Evolutionary conservation across 352 stramenopile species (phyloP), one percentile per base, ranked within the genome.

Genomic region (Pythium apleroticum): DNA sequence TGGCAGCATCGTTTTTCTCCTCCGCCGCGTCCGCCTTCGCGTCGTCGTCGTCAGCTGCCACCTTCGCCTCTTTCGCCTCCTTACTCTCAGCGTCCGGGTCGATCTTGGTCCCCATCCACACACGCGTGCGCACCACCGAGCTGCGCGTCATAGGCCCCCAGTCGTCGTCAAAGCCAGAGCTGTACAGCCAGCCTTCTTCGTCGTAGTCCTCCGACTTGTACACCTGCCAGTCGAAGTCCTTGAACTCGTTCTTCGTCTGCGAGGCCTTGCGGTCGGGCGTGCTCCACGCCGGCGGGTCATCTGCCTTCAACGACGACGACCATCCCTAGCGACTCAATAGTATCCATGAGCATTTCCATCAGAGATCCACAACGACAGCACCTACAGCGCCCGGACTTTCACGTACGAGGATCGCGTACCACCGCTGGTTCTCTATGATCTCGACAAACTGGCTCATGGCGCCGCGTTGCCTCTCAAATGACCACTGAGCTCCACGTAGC

Each of bases 401-500:
- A 65, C 77, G 63, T 75, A 95, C 86, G 53, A 90, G 63, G 9
- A 95, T 77, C 17, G 86, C 71, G 49, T 89, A 93, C 86, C 86
- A 95, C 27, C 86, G 83, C 69, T 95, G 86, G 68, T 95, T 95
- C 74, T 95, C 86, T 62, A 95, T 87, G 65, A 95, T 75, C 66
- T 95, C 86, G 19, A 71, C 56, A 22, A 69, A 69, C 27, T 60
- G 37, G 55, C 30, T 55, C 65, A 72, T 72, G 24, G 10, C 28
- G 19, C 10, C 6, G 22, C 8, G 27, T 48, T 22, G 27, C 43
- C 45, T 25, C 2, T 33, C 12, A 20, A 50, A 6, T 7, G 19
- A 5, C n/a, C 20, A 22, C 43, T 27, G 43, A 50, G 9, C 46
- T 52, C 46, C 25, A 33, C 46, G 46, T 7, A 53, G 9, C 9